Evolutionary conservation across 257 asterid genomes (phyloP).

Genomic region (Scutellaria minor): DNA sequence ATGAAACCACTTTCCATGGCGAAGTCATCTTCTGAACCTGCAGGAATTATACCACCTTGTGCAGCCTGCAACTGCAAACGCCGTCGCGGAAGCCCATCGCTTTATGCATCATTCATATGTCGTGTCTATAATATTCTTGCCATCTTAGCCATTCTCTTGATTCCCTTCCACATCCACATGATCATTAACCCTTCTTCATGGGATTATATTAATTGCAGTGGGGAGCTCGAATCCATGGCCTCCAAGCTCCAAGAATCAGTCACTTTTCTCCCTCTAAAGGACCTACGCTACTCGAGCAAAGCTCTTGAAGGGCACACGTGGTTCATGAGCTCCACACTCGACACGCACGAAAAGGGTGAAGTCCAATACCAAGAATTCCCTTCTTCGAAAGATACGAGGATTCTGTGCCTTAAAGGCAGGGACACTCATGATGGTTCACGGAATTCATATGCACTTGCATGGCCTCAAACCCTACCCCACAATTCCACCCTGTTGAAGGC

Average conservation of each 20-base stretch:
- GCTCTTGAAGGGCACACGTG: constrained; percentile 85
- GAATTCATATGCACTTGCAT: constrained; percentile 72
- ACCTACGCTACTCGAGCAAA: constrained; percentile 57
- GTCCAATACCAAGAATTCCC: constrained; percentile 73
- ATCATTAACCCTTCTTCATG: constrained; percentile 2
- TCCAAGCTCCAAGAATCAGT: constrained; percentile 53
- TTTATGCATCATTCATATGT: constrained; percentile 39
- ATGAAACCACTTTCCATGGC: constrained; percentile 27
- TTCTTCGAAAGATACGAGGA: constrained; percentile 55
- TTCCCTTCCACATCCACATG: constrained; percentile 46
- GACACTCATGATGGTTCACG: constrained; percentile 72
- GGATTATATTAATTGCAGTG: constrained; percentile 25
- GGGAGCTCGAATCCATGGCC: constrained; percentile 42
- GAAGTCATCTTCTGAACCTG: constrained; percentile 30
- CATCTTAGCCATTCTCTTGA: constrained; percentile 36
- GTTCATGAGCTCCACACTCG: constrained; percentile 83
- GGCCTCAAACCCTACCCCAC: constrained; percentile 59
- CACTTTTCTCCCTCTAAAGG: constrained; percentile 77
- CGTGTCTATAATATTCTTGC: constrained; percentile 38
- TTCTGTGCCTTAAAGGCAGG: constrained; percentile 65
- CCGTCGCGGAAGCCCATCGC: constrained; percentile 22
- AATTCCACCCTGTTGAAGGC: constrained; percentile 59
- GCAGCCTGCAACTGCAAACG: constrained; percentile 35
- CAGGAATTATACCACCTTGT: not conserved
- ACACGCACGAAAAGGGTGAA: constrained; percentile 64